A percentile compares a stretch with the other conserved stretches of the same genome.
Conservation (phyloP, 495 filamentous ascomycete genomes). For the Mytilinidion resinicola region DNA sequence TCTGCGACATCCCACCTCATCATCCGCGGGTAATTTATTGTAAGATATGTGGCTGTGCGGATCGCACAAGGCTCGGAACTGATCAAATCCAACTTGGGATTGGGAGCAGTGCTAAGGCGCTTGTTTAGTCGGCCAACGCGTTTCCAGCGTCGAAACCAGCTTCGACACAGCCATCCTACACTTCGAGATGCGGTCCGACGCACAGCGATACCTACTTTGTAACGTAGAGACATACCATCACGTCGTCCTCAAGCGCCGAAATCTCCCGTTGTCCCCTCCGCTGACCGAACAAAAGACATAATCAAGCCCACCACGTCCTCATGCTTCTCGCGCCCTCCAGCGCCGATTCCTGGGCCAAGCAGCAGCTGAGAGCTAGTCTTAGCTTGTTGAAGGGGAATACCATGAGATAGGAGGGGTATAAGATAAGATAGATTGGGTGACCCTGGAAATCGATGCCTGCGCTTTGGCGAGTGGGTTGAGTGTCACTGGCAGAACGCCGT, state of each 20-base stretch:
- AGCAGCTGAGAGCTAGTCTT: background rate
- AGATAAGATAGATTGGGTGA: background rate
- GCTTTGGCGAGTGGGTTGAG: background rate
- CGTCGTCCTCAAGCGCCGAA: background rate
- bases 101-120: slow-evolving; percentile 3
- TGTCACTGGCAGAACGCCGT: background rate
- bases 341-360: background rate
- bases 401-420: background rate
- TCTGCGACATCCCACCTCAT: background rate
- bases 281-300: background rate
- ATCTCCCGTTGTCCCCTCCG: background rate
- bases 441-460: background rate
- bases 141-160: no score
- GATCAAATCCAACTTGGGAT: slow-evolving; percentile 10
- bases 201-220: no score
- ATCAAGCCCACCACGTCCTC: background rate
- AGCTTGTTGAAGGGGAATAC: background rate
- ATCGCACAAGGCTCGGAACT: background rate
- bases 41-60: slow-evolving; percentile 4
- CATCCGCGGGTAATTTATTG: slow-evolving; percentile 5
- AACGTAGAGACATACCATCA: no score
- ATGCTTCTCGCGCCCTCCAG: background rate
- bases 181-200: no score
- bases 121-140: background rate
- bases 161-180: no score